A percentile compares a stretch with the other conserved stretches of the same genome.
phyloP scores from a whole-genome alignment of 2,329 filamentous ascomycete species.

The Nigrograna mackinnonii region DNA sequence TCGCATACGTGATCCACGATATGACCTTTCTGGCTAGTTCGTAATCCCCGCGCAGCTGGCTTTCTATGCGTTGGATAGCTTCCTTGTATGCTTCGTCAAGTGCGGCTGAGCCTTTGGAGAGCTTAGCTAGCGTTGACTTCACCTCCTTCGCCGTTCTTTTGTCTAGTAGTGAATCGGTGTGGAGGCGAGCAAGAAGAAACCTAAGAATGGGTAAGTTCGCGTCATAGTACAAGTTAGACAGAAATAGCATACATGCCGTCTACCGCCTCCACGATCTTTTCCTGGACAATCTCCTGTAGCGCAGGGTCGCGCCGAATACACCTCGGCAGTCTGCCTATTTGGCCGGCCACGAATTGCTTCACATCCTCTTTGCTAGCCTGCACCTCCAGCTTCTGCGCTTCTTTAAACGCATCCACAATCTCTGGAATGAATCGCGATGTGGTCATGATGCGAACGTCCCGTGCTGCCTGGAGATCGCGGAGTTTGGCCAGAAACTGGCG shows the following conservation, averaged over 20 bases:
- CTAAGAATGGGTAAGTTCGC: slow-evolving; percentile 11
- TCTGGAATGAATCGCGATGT: slow-evolving; percentile 18
- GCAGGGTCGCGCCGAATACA: slow-evolving; percentile 10
- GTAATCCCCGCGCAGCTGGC: slow-evolving; percentile 34
- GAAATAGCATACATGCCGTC: slow-evolving; percentile 22
- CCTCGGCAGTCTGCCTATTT: slow-evolving; percentile 12
- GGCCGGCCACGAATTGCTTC: slow-evolving; percentile 10
- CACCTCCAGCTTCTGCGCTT: slow-evolving; percentile 11
- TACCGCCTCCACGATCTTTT: slow-evolving; percentile 10
- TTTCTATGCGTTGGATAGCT: slow-evolving; percentile 48
- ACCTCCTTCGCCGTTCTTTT: slow-evolving; percentile 40
- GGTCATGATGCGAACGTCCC: slow-evolving; percentile 14
- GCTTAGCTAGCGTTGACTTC: slow-evolving; percentile 25
- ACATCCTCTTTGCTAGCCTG: slow-evolving; percentile 18
- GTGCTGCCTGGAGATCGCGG: slow-evolving; percentile 8
- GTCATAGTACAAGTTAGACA: too few species aligned
- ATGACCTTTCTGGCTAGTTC: slow-evolving; percentile 39
- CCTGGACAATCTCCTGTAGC: slow-evolving; percentile 7
- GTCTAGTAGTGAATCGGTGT: slow-evolving; percentile 37
- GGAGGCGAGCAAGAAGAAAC: slow-evolving; percentile 43
- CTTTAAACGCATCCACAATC: slow-evolving; percentile 10
- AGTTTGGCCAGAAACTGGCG: slow-evolving; percentile 11
- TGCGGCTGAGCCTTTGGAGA: slow-evolving; percentile 32
- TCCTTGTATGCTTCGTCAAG: slow-evolving; percentile 47
- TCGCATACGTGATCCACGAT: slow-evolving; percentile 18